Evolutionary conservation across 192 early-diverging fungal species (phyloP).

Genomic region (Coemansia sp.): DNA sequence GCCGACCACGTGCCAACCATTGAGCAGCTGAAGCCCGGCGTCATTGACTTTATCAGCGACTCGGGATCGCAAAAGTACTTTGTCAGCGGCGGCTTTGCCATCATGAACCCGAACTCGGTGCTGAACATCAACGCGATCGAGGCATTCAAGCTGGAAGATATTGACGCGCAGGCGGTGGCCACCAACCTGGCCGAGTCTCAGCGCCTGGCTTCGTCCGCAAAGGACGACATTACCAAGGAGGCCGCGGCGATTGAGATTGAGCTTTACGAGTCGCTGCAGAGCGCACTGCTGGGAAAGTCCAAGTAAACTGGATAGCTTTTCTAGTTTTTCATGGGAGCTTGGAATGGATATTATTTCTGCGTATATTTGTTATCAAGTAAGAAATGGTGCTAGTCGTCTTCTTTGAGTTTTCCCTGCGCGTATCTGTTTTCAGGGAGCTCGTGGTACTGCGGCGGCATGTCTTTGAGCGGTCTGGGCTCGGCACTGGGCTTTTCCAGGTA

Average conservation of each 20-base stretch:
- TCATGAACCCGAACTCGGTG: slow-evolving; percentile 93
- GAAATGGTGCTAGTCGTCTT: neutral
- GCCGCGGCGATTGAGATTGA: slow-evolving; percentile 84
- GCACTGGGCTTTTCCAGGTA: neutral
- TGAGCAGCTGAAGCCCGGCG: slow-evolving; percentile 89
- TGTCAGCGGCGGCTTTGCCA: slow-evolving; percentile 94
- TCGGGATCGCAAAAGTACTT: slow-evolving; percentile 82
- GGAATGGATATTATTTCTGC: neutral
- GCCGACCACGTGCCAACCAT: slow-evolving; percentile 97
- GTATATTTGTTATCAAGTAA: neutral
- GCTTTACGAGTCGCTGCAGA: slow-evolving; percentile 82
- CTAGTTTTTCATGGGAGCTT: neutral
- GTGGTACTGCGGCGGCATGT: neutral
- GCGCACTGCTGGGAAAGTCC: slow-evolving; percentile 58
- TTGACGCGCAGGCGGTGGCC: slow-evolving; percentile 77
- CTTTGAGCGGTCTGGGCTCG: neutral
- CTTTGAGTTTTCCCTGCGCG: neutral
- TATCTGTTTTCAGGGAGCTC: slow-evolving; percentile 3
- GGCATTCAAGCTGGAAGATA: slow-evolving; percentile 84
- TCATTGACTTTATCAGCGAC: slow-evolving; percentile 79
- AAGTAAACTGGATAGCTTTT: slow-evolving; percentile 17
- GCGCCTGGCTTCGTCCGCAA: slow-evolving; percentile 60
- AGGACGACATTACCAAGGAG: slow-evolving; percentile 76
- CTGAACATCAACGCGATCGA: slow-evolving; percentile 98
- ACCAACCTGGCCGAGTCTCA: slow-evolving; percentile 79